Percentiles rank a stretch among this genome's conserved stretches.
phyloP scores from a whole-genome alignment of 441 rosid genomes.

The Theobroma grandiflorum region DNA sequence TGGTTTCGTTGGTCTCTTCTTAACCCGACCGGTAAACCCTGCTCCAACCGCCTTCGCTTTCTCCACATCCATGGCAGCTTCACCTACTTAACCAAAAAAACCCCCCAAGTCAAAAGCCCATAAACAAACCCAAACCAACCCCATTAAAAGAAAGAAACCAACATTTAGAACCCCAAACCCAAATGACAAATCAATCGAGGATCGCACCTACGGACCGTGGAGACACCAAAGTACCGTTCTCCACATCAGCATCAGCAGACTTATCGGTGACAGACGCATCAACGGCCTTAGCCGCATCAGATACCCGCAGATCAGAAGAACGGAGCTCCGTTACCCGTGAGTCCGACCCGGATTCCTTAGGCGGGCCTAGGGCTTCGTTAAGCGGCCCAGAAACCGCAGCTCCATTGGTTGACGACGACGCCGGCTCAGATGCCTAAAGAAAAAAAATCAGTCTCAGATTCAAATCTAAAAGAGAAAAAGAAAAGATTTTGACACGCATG shows the following conservation, averaged over 20 bases:
- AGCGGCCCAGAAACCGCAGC: slow-evolving; percentile 40
- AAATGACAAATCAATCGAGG: slow-evolving; percentile 20
- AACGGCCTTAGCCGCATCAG: slow-evolving; percentile 51
- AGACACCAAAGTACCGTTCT: slow-evolving; percentile 57
- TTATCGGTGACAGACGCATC: slow-evolving; percentile 54
- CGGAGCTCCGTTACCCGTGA: slow-evolving; percentile 62
- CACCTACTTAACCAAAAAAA: slow-evolving; percentile 47
- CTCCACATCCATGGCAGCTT: slow-evolving; percentile 51
- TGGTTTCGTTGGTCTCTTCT: slow-evolving; percentile 60
- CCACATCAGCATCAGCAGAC: slow-evolving; percentile 51
- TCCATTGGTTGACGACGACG: slow-evolving; percentile 61
- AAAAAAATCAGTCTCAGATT: slow-evolving; percentile 40
- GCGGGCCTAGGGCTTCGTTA: slow-evolving; percentile 47
- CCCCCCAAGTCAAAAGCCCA: slow-evolving; percentile 18
- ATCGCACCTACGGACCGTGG: slow-evolving; percentile 67
- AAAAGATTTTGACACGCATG: slow-evolving; percentile 1
- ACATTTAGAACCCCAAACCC: slow-evolving; percentile 2
- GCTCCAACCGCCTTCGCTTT: slow-evolving; percentile 53
- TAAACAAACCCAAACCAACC: slow-evolving; percentile 30
- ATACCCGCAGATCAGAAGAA: slow-evolving; percentile 69
- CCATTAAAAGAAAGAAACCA: neutral
- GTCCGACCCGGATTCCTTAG: slow-evolving; percentile 64
- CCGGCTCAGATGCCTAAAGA: slow-evolving; percentile 57
- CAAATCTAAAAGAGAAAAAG: slow-evolving; percentile 20
- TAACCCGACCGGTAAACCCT: slow-evolving; percentile 40